Evolutionary conservation across 1,284 basidiomycete genomes (phyloP), one percentile per base, ranked within the genome.

Genomic region (Sanguinoderma infundibulare): DNA sequence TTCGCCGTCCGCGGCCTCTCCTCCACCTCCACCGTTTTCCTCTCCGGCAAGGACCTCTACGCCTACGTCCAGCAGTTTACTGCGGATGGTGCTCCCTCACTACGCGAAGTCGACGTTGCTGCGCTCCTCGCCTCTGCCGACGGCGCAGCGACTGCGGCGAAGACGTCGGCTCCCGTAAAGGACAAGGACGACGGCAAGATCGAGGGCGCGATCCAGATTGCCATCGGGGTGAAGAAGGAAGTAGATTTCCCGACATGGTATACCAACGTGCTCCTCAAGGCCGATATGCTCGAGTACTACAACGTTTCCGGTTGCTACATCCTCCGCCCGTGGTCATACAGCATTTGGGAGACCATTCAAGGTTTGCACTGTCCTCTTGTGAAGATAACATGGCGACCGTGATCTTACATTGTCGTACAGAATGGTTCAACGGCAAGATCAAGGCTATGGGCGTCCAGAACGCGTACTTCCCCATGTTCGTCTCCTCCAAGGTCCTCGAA

Each of bases 261-360:
- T 77, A 95, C 94, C 64, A 96, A 90, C 73, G 96, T 98, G n/a
- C 82, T 99, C 65, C 83, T 97, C 77, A 98, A 99, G 82, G 94
- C 96, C 26, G 96, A 99, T 72, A 98, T 99, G 97, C 80, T 99
- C 59, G 98, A 99, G 74, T 99, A 99, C 80, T 99, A 99, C 80
- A 96, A 91, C 76, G 96, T 99, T 71, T 96, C 94, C 66, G 98
- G 97, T 28, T 99, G 97, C 76, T 99, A 99, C 79, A 98, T 99
- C 72, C 89, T 99, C 65, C 96, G 96, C 75, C 98, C 98, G 0
- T 96, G 95, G 92, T 97, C 95, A 7, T 99, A 95, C 79, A 90
- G 87, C 70, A 96, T 99, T 73, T 99, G 98, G 98, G 95, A 98
- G 75, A 85, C 84, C 61, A 98, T 99, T 67, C 95, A 98, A 81